Evolutionary conservation across 345 rosid species (phyloP).

Genomic region (Barbarea vulgaris): DNA sequence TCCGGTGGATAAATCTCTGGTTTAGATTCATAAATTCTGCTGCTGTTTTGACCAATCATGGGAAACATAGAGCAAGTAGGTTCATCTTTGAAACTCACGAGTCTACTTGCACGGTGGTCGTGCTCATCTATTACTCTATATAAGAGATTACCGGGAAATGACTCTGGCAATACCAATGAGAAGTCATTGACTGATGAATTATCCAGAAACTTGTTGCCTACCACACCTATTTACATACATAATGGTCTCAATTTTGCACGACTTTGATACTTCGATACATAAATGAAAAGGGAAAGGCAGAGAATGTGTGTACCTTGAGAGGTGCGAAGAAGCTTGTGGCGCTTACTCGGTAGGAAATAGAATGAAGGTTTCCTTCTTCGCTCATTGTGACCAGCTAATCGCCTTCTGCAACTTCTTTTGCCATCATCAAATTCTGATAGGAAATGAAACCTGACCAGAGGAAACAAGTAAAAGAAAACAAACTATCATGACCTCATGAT

Average conservation of each 20-base stretch:
- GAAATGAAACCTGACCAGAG: constrained; percentile 75
- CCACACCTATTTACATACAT: constrained; percentile 8
- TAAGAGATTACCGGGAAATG: constrained; percentile 44
- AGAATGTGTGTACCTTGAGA: constrained; percentile 52
- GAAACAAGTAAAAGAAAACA: constrained; percentile 3
- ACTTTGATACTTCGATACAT: background rate
- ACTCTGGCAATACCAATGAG: constrained; percentile 62
- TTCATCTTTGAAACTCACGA: constrained; percentile 55
- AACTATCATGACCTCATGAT: background rate
- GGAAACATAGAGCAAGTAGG: constrained; percentile 42
- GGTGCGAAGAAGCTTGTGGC: constrained; percentile 49
- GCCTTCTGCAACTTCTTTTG: constrained; percentile 87
- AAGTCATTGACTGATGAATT: constrained; percentile 39
- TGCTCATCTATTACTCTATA: constrained; percentile 49
- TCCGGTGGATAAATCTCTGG: constrained; percentile 33
- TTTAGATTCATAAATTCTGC: constrained; percentile 2
- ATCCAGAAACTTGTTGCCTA: constrained; percentile 46
- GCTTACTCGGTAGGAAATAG: constrained; percentile 45
- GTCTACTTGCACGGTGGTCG: constrained; percentile 47
- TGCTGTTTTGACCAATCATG: constrained; percentile 44
- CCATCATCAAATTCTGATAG: constrained; percentile 83
- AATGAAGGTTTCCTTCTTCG: constrained; percentile 83
- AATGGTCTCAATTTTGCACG: background rate
- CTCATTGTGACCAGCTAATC: constrained; percentile 84
- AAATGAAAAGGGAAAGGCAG: background rate